Conservation (phyloP, 2,329 filamentous ascomycete species). For the Penicillium expansum region DNA sequence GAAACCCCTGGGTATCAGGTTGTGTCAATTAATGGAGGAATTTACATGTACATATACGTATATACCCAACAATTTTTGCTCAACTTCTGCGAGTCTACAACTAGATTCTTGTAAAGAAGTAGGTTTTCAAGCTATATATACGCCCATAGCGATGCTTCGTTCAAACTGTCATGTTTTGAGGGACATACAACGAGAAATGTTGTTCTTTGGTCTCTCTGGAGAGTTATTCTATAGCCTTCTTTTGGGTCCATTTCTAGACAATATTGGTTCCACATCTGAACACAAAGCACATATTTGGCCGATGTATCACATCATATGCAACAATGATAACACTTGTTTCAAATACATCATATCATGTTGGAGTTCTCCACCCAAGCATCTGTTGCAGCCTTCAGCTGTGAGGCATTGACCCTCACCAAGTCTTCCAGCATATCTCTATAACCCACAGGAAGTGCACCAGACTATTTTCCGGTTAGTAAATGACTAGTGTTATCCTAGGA, state of each 20-base stretch:
- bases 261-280: background rate
- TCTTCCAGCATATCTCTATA: constrained; percentile 31
- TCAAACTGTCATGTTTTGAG: background rate
- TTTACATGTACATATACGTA: background rate
- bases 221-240: background rate
- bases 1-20: background rate
- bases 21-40: background rate
- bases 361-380: background rate
- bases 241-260: background rate
- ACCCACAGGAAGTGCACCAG: constrained; percentile 26
- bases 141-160: background rate
- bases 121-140: background rate
- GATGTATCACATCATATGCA: background rate
- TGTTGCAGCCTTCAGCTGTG: constrained; percentile 15
- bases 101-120: too few relatives aligned
- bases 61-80: background rate
- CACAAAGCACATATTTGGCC: background rate
- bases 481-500: constrained; percentile 19
- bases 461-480: constrained; percentile 21
- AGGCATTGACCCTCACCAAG: constrained; percentile 28
- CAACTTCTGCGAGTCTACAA: background rate
- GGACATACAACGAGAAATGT: background rate
- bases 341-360: background rate
- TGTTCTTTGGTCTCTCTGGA: background rate
- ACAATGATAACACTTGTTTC: background rate